Evolutionary conservation across 306 rosid genomes (phyloP).

Genomic region (Alnus glutinosa): DNA sequence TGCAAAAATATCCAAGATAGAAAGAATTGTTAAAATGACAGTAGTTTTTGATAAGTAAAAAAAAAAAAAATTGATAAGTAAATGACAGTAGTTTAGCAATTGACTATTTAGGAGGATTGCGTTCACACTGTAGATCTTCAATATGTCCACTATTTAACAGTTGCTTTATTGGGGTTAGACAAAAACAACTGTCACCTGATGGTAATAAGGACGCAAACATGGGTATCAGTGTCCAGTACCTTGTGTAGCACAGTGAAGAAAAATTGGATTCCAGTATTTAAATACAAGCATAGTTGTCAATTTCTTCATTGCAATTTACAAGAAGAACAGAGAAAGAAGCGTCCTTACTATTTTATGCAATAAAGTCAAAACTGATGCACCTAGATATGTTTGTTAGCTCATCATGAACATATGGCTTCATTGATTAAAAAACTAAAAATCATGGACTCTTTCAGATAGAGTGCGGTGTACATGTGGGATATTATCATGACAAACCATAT

Average conservation of each 20-base stretch:
- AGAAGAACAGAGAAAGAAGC: neutral
- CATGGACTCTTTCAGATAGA: neutral
- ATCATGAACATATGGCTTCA: neutral
- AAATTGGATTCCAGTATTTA: conserved; percentile 10
- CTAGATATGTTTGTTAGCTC: conserved; percentile 2
- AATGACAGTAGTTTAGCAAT: neutral
- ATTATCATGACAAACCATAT: conserved; percentile 9
- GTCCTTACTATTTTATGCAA: neutral
- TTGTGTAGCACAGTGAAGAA: neutral
- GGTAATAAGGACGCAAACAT: neutral
- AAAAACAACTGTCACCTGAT: conserved; percentile 10
- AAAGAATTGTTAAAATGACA: conserved; percentile 21
- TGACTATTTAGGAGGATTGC: too few species aligned
- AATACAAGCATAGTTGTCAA: conserved; percentile 6
- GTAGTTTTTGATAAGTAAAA: neutral
- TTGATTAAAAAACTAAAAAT: conserved; percentile 4
- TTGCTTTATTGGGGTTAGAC: conserved; percentile 4
- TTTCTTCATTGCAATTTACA: neutral
- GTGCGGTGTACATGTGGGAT: conserved; percentile 2
- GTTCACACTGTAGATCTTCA: conserved; percentile 4
- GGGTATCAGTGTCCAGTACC: neutral
- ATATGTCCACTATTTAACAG: conserved; percentile 11
- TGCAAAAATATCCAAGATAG: conserved; percentile 34
- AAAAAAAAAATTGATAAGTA: neutral
- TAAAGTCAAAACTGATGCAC: neutral